phyloP scores from a whole-genome alignment of 768 basidiomycete genomes.

The Suillus weaverae region DNA sequence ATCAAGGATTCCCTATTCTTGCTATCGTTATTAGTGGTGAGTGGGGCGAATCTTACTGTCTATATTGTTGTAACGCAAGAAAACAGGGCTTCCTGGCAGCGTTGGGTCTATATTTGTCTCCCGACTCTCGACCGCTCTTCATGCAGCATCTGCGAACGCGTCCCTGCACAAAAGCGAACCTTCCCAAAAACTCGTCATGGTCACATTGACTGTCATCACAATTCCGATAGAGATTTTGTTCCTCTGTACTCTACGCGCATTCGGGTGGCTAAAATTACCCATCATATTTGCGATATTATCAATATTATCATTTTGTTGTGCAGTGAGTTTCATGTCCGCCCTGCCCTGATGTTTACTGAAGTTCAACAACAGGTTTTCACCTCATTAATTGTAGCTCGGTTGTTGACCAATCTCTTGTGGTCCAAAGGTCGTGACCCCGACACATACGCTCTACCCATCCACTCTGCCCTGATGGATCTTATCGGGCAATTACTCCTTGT shows the following conservation, averaged over 20 bases:
- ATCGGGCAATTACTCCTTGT: conserved; percentile 81
- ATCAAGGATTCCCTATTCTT: conserved; percentile 84
- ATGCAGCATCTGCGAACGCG: conserved; percentile 39
- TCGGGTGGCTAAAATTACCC: conserved; percentile 80
- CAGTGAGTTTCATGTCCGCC: conserved; percentile 51
- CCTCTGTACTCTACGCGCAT: conserved; percentile 56
- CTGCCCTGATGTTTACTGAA: conserved; percentile 3
- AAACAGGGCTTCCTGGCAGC: conserved; percentile 76
- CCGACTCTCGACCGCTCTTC: conserved; percentile 85
- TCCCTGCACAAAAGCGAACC: conserved; percentile 19
- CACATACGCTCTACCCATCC: conserved; percentile 90
- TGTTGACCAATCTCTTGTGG: conserved; percentile 79
- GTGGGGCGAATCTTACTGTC: conserved; percentile 18
- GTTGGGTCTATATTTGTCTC: conserved; percentile 92
- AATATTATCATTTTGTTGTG: conserved; percentile 69
- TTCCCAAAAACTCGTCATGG: conserved; percentile 56
- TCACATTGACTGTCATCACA: conserved; percentile 71
- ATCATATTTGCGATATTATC: conserved; percentile 68
- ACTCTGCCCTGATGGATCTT: conserved; percentile 86
- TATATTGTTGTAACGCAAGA: conserved; percentile 1
- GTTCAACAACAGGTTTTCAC: conserved; percentile 53
- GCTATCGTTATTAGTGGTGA: conserved; percentile 85
- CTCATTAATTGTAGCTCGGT: conserved; percentile 67
- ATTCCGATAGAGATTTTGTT: conserved; percentile 82
- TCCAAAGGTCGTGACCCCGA: conserved; percentile 79